phyloP scores from a whole-genome alignment of 164 flowering plant species.

The Berberis vulgaris region DNA sequence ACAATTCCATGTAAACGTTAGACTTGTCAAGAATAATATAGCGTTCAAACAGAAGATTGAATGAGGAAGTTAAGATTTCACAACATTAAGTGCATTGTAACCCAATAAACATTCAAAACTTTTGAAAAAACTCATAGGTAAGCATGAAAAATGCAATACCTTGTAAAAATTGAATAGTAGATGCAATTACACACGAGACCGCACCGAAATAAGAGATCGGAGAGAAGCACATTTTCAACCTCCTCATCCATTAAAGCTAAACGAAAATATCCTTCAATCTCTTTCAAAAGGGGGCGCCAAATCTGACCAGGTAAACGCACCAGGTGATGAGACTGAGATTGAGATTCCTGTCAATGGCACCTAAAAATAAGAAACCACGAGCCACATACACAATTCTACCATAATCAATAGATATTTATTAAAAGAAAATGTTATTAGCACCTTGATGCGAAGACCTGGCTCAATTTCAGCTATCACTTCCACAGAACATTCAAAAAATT shows the following conservation, averaged over 20 bases:
- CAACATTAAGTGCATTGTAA: no score
- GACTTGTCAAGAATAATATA: no score
- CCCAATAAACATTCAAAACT: background rate
- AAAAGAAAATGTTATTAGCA: slow-evolving; percentile 11
- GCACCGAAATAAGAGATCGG: slow-evolving; percentile 50
- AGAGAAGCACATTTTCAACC: slow-evolving; percentile 32
- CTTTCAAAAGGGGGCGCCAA: slow-evolving; percentile 48
- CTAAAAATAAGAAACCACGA: background rate
- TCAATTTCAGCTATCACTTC: slow-evolving; percentile 54
- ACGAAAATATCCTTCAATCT: slow-evolving; percentile 53
- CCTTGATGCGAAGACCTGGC: slow-evolving; percentile 35
- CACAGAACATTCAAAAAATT: slow-evolving; percentile 59
- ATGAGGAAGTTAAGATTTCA: no score
- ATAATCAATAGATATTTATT: background rate
- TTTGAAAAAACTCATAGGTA: background rate
- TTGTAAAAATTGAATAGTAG: slow-evolving; percentile 34
- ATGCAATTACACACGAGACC: slow-evolving; percentile 62
- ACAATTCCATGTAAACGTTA: no score
- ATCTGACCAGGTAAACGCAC: slow-evolving; percentile 61
- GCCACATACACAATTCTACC: background rate
- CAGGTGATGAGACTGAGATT: slow-evolving; percentile 18
- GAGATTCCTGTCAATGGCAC: background rate
- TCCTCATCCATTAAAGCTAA: slow-evolving; percentile 29
- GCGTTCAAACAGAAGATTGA: no score
- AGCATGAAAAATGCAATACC: slow-evolving; percentile 28